Conservation (phyloP, 2,329 filamentous ascomycete genomes). For the Arthrobotrys sphaeroides region DNA sequence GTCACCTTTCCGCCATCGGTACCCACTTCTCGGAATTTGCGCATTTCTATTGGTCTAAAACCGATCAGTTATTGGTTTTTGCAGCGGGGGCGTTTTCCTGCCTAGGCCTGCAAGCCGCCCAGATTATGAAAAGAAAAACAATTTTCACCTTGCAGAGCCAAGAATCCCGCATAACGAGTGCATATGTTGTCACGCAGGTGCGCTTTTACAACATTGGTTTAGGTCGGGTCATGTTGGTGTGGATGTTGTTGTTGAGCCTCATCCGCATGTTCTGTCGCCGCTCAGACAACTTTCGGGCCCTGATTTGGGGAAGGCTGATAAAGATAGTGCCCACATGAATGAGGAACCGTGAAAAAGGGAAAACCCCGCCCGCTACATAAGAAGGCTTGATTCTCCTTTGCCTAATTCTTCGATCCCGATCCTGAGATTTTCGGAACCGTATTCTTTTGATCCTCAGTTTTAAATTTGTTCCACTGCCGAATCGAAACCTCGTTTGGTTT, state of each 20-base stretch:
- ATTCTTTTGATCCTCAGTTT: neutral
- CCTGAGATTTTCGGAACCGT: neutral
- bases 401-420: too few relatives aligned
- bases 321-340: too few relatives aligned
- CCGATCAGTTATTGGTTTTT: too few relatives aligned
- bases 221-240: neutral
- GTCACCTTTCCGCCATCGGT: neutral
- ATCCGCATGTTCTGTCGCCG: neutral
- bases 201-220: neutral
- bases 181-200: neutral
- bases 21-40: neutral
- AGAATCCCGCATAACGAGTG: neutral
- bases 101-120: neutral
- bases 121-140: neutral
- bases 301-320: constrained; percentile 1
- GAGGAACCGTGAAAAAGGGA: neutral
- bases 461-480: neutral
- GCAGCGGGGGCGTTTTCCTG: neutral
- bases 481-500: neutral
- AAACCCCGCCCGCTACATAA: neutral
- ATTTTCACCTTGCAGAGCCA: neutral
- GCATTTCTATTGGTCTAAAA: neutral
- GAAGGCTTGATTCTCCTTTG: neutral
- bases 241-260: neutral
- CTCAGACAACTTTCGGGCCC: neutral